Conservation (phyloP, 257 asterid genomes). For the Nicotiana tabacum region DNA sequence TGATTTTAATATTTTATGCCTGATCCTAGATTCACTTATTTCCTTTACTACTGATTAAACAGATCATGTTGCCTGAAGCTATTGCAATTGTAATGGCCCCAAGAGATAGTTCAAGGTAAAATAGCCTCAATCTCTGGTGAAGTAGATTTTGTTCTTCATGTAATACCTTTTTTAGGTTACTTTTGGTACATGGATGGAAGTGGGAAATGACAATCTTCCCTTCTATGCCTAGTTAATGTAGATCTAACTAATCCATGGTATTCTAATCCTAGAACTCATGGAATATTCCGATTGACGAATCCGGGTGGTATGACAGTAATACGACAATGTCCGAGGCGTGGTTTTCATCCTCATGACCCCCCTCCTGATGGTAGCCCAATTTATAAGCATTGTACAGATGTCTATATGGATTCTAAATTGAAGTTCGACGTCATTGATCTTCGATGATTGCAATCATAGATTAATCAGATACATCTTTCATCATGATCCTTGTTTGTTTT, state of each 20-base stretch:
- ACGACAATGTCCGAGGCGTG: constrained; percentile 89
- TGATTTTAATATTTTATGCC: background rate
- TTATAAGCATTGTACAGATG: constrained; percentile 90
- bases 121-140: background rate
- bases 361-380: constrained; percentile 87
- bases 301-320: constrained; percentile 92
- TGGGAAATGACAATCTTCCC: background rate
- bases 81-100: constrained; percentile 99
- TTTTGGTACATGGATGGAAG: background rate
- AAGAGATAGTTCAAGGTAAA: constrained; percentile 67
- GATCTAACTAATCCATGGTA: constrained; percentile 5
- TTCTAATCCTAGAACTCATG: constrained; percentile 56
- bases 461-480: background rate
- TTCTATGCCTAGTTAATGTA: background rate
- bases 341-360: constrained; percentile 92
- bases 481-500: constrained; percentile 16
- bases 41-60: constrained; percentile 17
- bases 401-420: constrained; percentile 71
- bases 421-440: constrained; percentile 86
- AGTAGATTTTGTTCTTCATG: background rate
- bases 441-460: constrained; percentile 39
- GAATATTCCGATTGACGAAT: constrained; percentile 76
- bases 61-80: constrained; percentile 96
- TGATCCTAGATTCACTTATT: constrained; percentile 11
- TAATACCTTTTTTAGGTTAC: background rate